Percentiles rank a stretch among this genome's conserved stretches.
Conservation (phyloP, 257 asterid genomes). For the Verbena officinalis region DNA sequence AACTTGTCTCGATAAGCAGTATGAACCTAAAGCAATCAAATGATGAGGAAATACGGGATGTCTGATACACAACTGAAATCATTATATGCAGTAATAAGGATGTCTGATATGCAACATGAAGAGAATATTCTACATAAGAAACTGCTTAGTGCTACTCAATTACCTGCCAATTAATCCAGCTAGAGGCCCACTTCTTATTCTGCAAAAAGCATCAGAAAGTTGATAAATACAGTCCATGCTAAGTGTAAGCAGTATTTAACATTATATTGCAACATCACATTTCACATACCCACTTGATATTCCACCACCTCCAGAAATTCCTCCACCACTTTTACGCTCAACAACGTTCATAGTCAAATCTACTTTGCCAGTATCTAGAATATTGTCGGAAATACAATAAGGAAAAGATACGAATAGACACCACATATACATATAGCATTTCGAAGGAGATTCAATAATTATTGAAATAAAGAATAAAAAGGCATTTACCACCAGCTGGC, state of each 20-base stretch:
- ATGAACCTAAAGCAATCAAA: conserved; percentile 16
- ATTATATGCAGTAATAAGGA: too few relatives aligned
- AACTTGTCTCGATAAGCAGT: neutral
- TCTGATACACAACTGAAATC: neutral
- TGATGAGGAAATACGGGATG: conserved; percentile 15
- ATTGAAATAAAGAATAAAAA: conserved; percentile 28
- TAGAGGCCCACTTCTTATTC: conserved; percentile 95
- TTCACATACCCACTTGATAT: conserved; percentile 93
- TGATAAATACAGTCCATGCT: conserved; percentile 15
- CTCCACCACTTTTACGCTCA: conserved; percentile 91
- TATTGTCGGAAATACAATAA: conserved; percentile 28
- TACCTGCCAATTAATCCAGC: conserved; percentile 99
- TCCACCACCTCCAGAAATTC: conserved; percentile 98
- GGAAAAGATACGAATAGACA: conserved; percentile 13
- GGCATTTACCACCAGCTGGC: conserved; percentile 86
- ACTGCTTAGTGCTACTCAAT: conserved; percentile 4
- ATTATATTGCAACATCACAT: neutral
- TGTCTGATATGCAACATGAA: neutral
- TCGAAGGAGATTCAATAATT: conserved; percentile 25
- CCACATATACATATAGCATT: conserved; percentile 15
- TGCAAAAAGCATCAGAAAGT: conserved; percentile 38
- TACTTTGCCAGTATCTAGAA: conserved; percentile 79
- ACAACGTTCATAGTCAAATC: conserved; percentile 92
- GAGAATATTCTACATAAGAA: neutral
- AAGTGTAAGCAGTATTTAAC: conserved; percentile 8